Conservation (phyloP, 2,329 filamentous ascomycete species). For the Fusarium ramigenum region DNA sequence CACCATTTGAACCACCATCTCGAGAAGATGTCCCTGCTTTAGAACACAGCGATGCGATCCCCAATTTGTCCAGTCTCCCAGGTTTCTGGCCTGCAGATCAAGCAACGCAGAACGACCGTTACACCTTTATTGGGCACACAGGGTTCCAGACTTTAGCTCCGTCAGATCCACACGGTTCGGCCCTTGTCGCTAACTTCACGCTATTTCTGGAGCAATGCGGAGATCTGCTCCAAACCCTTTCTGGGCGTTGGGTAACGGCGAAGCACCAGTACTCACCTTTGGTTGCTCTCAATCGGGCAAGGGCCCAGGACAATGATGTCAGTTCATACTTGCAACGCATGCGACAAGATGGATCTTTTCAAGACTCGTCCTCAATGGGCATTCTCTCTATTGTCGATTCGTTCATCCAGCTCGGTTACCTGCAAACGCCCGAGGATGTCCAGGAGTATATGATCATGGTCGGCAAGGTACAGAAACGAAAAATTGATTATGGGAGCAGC, state of each 20-base stretch:
- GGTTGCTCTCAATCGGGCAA: not conserved
- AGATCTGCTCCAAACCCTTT: not conserved
- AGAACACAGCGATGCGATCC: fast-evolving
- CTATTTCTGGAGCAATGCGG: not conserved
- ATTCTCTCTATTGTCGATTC: not conserved
- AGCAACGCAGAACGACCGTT: fast-evolving
- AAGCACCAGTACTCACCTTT: not conserved
- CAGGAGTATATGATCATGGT: not conserved
- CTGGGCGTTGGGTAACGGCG: not conserved
- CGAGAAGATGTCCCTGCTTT: fast-evolving
- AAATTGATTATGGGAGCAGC: no score
- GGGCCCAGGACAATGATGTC: fast-evolving
- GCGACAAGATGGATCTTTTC: not conserved
- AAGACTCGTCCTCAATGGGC: fast-evolving
- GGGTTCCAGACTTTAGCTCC: not conserved
- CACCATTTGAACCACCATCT: fast-evolving
- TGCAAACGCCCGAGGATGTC: not conserved
- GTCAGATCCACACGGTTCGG: not conserved
- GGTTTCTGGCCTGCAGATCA: fast-evolving
- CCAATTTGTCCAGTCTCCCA: no score
- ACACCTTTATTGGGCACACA: fast-evolving
- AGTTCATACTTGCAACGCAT: fast-evolving
- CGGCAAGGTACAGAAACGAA: not conserved
- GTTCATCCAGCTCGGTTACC: not conserved
- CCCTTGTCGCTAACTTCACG: not conserved